A percentile compares a stretch with the other conserved stretches of the same genome.
Conservation (phyloP, 768 basidiomycete genomes). For the Boletellus emodensis region DNA sequence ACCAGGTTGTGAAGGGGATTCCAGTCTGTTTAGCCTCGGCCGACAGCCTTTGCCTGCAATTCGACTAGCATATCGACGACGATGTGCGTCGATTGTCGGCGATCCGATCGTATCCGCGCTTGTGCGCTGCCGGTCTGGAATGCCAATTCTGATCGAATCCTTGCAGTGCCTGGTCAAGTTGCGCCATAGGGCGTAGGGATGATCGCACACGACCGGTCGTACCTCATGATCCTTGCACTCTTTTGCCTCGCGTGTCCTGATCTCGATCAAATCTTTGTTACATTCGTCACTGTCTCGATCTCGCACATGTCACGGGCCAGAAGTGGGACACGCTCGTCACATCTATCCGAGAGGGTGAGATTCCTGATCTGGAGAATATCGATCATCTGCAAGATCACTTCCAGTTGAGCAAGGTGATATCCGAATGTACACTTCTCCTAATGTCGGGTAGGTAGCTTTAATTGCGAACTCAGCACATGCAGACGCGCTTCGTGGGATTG, state of each 20-base stretch:
- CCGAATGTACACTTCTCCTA: background rate
- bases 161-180: background rate
- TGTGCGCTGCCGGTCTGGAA: no score
- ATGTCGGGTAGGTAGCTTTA: background rate
- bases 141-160: no score
- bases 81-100: background rate
- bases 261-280: background rate
- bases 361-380: slow-evolving; percentile 9
- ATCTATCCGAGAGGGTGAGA: slow-evolving; percentile 1
- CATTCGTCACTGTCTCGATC: slow-evolving; percentile 3
- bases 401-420: background rate
- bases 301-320: slow-evolving; percentile 1
- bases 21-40: background rate
- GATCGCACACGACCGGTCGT: slow-evolving; percentile 1
- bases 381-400: slow-evolving; percentile 3
- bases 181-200: slow-evolving; percentile 2
- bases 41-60: background rate
- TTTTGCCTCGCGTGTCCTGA: slow-evolving; percentile 5
- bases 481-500: slow-evolving; percentile 9
- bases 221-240: slow-evolving; percentile 10
- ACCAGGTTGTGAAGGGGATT: background rate
- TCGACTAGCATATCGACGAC: slow-evolving; percentile 1
- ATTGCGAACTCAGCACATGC: no score
- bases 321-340: slow-evolving; percentile 6
- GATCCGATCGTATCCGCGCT: background rate